A percentile compares a stretch with the other conserved stretches of the same genome.
Conservation (phyloP, 331 rosid genomes). For the Malus hybrid region DNA sequence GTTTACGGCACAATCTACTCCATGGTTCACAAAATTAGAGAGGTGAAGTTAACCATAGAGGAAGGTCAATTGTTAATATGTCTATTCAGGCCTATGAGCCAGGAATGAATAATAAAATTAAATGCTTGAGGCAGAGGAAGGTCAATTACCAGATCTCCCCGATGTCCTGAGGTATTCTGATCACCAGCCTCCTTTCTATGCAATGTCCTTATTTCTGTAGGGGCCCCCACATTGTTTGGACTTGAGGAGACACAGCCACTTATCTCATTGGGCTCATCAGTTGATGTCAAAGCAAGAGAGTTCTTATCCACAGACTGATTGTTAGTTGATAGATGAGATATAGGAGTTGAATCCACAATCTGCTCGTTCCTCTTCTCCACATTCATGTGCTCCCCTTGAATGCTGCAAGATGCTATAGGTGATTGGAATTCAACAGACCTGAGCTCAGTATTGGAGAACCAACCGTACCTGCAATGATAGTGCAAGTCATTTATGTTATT, state of each 20-base stretch:
- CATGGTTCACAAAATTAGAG: no score
- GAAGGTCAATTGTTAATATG: slow-evolving; percentile 6
- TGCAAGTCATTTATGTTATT: slow-evolving; percentile 9
- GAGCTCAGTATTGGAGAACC: slow-evolving; percentile 55
- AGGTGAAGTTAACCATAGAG: not conserved
- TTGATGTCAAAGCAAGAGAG: slow-evolving; percentile 21
- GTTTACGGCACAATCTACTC: not conserved
- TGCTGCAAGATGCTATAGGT: slow-evolving; percentile 36
- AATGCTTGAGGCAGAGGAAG: not conserved
- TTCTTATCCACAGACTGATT: not conserved
- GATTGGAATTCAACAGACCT: slow-evolving; percentile 33
- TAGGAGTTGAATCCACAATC: slow-evolving; percentile 24
- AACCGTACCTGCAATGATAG: slow-evolving; percentile 79
- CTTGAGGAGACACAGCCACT: slow-evolving; percentile 16
- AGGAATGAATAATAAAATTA: not conserved
- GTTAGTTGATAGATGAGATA: slow-evolving; percentile 26
- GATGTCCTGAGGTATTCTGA: slow-evolving; percentile 33
- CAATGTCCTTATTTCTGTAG: slow-evolving; percentile 30
- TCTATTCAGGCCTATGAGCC: slow-evolving; percentile 1
- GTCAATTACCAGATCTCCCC: slow-evolving; percentile 55
- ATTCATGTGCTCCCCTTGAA: slow-evolving; percentile 31
- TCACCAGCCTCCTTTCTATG: slow-evolving; percentile 34
- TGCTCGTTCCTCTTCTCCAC: slow-evolving; percentile 31
- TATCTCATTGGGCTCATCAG: slow-evolving; percentile 28
- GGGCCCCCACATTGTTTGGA: slow-evolving; percentile 28